These are phyloP conservation scores for Saturnispora silvae DNA, from an alignment of 805 yeast species.

Conservation along the genomic window DNA sequence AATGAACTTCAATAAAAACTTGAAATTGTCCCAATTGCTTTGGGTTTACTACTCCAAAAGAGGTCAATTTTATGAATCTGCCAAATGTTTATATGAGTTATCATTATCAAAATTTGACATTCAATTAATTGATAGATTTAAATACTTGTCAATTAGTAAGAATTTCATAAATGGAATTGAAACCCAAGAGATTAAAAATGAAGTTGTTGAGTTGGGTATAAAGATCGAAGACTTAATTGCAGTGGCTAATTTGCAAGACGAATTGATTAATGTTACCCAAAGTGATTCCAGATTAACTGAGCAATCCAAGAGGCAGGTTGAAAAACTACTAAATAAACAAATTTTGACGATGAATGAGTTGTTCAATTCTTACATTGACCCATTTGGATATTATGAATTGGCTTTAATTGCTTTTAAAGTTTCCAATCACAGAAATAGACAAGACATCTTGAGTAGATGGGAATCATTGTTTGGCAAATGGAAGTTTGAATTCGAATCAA, in stretches of 20 bases:
- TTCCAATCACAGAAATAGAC: conserved; percentile 76
- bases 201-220: conserved; percentile 58
- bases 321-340: conserved; percentile 46
- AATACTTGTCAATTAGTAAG: conserved; percentile 81
- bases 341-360: conserved; percentile 67
- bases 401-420: conserved; percentile 69
- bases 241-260: conserved; percentile 79
- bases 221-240: conserved; percentile 72
- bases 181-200: conserved; percentile 66
- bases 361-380: conserved; percentile 79
- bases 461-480: conserved; percentile 51
- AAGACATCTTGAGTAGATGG: conserved; percentile 78
- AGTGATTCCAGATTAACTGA: conserved; percentile 40
- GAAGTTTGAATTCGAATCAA: conserved; percentile 24
- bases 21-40: conserved; percentile 68
- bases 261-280: conserved; percentile 39
- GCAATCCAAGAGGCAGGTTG: conserved; percentile 40
- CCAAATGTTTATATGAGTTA: conserved; percentile 61
- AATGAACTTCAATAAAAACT: conserved; percentile 50
- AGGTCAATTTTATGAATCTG: conserved; percentile 73
- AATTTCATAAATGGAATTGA: conserved; percentile 84
- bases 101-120: conserved; percentile 67
- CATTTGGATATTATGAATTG: conserved; percentile 76
- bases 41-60: conserved; percentile 86
- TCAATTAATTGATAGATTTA: conserved; percentile 64